Conservation (phyloP, 164 flowering plant genomes). For the Euptelea pleiosperma region DNA sequence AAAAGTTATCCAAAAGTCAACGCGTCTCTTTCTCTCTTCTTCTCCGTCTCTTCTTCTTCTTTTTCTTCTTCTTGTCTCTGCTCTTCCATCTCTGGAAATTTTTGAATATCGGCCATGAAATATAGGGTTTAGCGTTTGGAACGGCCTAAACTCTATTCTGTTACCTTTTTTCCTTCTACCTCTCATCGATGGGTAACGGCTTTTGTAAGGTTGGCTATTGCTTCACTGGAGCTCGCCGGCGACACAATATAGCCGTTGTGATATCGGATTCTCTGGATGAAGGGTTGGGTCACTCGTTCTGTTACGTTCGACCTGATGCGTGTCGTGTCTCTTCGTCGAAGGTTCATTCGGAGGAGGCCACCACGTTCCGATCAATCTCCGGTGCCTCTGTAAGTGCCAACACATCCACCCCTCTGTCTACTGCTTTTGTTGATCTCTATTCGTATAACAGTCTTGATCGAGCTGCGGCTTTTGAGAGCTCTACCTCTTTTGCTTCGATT, state of each 20-base stretch:
- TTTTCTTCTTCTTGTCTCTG: neutral
- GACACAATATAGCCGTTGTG: constrained; percentile 19
- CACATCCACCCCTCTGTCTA: constrained; percentile 63
- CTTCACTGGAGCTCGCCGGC: constrained; percentile 26
- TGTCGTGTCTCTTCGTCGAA: constrained; percentile 23
- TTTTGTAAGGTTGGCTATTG: constrained; percentile 38
- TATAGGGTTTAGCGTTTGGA: neutral
- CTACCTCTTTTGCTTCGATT: constrained; percentile 64
- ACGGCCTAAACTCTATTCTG: neutral
- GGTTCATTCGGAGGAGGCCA: constrained; percentile 42
- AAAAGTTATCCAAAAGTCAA: constrained; percentile 1
- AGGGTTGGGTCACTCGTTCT: constrained; percentile 86
- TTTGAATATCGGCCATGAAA: neutral
- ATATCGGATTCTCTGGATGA: constrained; percentile 47
- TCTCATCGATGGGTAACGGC: constrained; percentile 51
- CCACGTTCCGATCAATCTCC: constrained; percentile 71
- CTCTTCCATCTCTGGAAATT: neutral
- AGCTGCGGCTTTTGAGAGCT: constrained; percentile 77
- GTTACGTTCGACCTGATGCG: constrained; percentile 62
- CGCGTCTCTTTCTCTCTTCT: constrained; percentile 3
- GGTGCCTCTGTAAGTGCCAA: constrained; percentile 67
- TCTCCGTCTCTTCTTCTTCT: neutral
- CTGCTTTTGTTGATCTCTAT: constrained; percentile 35
- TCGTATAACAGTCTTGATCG: constrained; percentile 37
- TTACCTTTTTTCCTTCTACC: neutral